Percentiles rank a stretch among this genome's conserved stretches.
Evolutionary conservation across 2,329 filamentous ascomycete genomes (phyloP).

Genomic region (Penicillium capsulatum): DNA sequence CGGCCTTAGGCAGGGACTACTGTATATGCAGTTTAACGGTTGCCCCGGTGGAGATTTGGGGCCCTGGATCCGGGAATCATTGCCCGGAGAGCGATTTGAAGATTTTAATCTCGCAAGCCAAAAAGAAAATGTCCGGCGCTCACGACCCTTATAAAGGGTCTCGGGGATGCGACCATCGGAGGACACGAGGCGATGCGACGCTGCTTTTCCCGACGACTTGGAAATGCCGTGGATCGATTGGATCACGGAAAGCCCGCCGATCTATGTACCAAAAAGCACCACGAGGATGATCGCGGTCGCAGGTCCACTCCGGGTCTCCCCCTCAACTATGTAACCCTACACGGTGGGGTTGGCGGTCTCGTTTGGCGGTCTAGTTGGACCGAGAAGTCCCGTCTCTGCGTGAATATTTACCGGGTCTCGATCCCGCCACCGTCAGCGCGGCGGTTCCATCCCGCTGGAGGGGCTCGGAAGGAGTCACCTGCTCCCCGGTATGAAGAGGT

Average conservation of each 20-base stretch:
- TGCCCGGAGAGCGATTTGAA: too few relatives aligned
- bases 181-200: slow-evolving; percentile 35
- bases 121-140: slow-evolving; percentile 6
- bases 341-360: background rate
- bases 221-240: slow-evolving; percentile 10
- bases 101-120: background rate
- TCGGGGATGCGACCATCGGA: slow-evolving; percentile 33
- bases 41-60: background rate
- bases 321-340: slow-evolving; percentile 24
- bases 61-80: too few relatives aligned
- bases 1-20: too few relatives aligned
- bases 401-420: too few relatives aligned
- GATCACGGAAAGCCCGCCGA: background rate
- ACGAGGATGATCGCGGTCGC: slow-evolving; percentile 3
- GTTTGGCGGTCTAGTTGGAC: too few relatives aligned
- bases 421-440: too few relatives aligned
- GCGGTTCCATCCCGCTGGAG: too few relatives aligned
- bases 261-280: background rate
- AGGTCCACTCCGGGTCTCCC: slow-evolving; percentile 4
- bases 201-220: slow-evolving; percentile 21
- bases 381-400: too few relatives aligned
- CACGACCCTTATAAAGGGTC: slow-evolving; percentile 1
- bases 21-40: too few relatives aligned
- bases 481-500: too few relatives aligned
- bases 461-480: too few relatives aligned